Conservation (phyloP, 805 yeast species). For the Lachancea mirantina region DNA sequence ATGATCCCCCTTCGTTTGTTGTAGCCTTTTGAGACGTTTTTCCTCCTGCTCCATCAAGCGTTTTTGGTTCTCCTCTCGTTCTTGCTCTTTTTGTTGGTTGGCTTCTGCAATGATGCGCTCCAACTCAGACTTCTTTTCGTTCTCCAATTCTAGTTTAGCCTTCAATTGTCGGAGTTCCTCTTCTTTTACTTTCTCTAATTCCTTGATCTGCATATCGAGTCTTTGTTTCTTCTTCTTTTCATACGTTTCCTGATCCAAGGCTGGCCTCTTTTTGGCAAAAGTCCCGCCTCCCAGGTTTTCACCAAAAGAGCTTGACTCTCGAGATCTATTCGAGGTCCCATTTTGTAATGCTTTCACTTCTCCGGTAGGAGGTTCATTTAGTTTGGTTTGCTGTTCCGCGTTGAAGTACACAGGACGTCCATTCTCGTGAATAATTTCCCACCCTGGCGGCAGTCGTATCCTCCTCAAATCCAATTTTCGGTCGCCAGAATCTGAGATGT, state of each 20-base stretch:
- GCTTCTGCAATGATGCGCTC: slow-evolving; percentile 37
- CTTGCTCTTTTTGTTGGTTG: slow-evolving; percentile 23
- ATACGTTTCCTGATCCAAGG: slow-evolving; percentile 25
- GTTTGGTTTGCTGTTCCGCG: slow-evolving; percentile 24
- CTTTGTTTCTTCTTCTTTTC: slow-evolving; percentile 28
- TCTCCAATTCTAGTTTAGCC: slow-evolving; percentile 20
- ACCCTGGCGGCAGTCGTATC: slow-evolving; percentile 29
- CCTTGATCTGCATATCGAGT: slow-evolving; percentile 20
- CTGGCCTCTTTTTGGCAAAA: slow-evolving; percentile 12
- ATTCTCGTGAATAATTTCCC: slow-evolving; percentile 31
- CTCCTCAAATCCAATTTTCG: slow-evolving; percentile 28
- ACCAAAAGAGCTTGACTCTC: background rate
- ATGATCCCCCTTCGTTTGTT: slow-evolving; percentile 10
- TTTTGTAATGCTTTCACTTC: slow-evolving; percentile 10
- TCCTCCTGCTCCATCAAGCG: slow-evolving; percentile 20
- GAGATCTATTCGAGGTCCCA: slow-evolving; percentile 6
- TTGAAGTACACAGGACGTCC: slow-evolving; percentile 30
- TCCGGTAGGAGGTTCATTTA: slow-evolving; percentile 27
- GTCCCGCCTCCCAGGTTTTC: background rate
- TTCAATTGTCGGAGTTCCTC: slow-evolving; percentile 21
- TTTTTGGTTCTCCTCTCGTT: slow-evolving; percentile 15
- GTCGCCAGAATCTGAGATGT: slow-evolving; percentile 17
- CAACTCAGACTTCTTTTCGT: slow-evolving; percentile 25
- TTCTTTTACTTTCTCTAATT: slow-evolving; percentile 17
- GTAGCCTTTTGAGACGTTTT: slow-evolving; percentile 14